These are phyloP conservation scores for Pholiota conissans DNA, from an alignment of 768 basidiomycete genomes.

Conservation along the genomic window DNA sequence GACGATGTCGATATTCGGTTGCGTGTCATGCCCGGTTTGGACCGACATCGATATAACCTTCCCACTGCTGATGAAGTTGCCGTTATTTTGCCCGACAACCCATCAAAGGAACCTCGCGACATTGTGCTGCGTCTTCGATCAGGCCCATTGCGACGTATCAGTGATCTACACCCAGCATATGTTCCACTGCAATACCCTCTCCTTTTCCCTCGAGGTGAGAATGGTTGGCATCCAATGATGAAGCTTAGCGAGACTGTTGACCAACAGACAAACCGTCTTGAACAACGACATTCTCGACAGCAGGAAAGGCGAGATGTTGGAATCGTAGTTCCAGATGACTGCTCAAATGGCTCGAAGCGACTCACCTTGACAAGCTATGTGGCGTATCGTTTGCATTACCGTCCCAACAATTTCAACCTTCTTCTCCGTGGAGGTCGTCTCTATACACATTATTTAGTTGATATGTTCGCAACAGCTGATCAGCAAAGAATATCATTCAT, in stretches of 20 bases:
- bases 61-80: constrained; percentile 24
- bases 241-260: constrained; percentile 29
- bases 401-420: constrained; percentile 22
- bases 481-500: constrained; percentile 34
- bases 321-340: not conserved
- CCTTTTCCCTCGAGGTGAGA: constrained; percentile 22
- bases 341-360: constrained; percentile 3
- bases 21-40: constrained; percentile 20
- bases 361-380: constrained; percentile 29
- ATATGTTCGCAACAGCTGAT: constrained; percentile 35
- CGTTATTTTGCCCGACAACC: constrained; percentile 8
- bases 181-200: constrained; percentile 23
- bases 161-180: constrained; percentile 23
- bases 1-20: constrained; percentile 20
- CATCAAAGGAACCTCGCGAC: constrained; percentile 10
- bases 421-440: constrained; percentile 35
- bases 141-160: constrained; percentile 19
- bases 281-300: not conserved
- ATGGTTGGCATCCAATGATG: constrained; percentile 27
- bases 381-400: constrained; percentile 31
- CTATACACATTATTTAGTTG: constrained; percentile 39
- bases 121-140: constrained; percentile 15
- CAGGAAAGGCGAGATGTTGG: constrained; percentile 14
- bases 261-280: constrained; percentile 24
- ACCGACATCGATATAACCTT: constrained; percentile 37